These are phyloP conservation scores for Boletus rubroflammeus DNA, from an alignment of 768 basidiomycete species.

Conservation along the genomic window DNA sequence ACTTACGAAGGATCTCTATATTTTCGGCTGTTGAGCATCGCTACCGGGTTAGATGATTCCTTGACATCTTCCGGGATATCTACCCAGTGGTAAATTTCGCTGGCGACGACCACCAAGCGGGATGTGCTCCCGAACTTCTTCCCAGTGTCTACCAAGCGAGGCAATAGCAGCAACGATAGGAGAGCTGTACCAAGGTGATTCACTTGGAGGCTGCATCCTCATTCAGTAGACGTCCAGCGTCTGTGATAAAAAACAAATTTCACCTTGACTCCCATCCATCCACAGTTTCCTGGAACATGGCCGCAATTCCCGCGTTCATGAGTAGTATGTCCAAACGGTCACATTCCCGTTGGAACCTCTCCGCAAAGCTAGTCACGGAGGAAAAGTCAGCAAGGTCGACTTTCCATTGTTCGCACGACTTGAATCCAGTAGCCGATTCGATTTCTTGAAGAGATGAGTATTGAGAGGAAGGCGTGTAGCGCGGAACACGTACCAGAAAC, in stretches of 20 bases:
- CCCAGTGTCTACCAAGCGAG: constrained; percentile 26
- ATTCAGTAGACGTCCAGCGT: background rate
- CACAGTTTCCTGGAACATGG: constrained; percentile 20
- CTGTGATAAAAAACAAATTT: background rate
- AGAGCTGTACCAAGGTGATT: constrained; percentile 34
- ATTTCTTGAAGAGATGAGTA: constrained; percentile 16
- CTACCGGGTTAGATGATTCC: constrained; percentile 18
- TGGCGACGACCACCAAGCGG: constrained; percentile 32
- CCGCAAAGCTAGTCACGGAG: constrained; percentile 12
- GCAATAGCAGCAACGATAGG: constrained; percentile 33
- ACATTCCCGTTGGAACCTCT: constrained; percentile 4
- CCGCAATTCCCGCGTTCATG: constrained; percentile 38
- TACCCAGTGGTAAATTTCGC: constrained; percentile 24
- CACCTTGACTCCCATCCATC: constrained; percentile 48
- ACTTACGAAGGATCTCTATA: constrained; percentile 22
- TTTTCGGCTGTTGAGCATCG: constrained; percentile 21
- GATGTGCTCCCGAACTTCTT: constrained; percentile 19
- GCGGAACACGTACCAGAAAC: constrained; percentile 14
- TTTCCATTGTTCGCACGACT: constrained; percentile 12
- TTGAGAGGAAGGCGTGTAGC: background rate
- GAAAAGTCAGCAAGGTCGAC: constrained; percentile 17
- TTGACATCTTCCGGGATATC: constrained; percentile 20
- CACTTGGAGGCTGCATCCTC: constrained; percentile 29
- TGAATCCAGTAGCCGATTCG: constrained; percentile 25
- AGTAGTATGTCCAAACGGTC: constrained; percentile 34